Percentiles rank a stretch among this genome's conserved stretches.
Evolutionary conservation across 371 early-diverging fungal genomes (phyloP).

Genomic region (Mucor racemosus): DNA sequence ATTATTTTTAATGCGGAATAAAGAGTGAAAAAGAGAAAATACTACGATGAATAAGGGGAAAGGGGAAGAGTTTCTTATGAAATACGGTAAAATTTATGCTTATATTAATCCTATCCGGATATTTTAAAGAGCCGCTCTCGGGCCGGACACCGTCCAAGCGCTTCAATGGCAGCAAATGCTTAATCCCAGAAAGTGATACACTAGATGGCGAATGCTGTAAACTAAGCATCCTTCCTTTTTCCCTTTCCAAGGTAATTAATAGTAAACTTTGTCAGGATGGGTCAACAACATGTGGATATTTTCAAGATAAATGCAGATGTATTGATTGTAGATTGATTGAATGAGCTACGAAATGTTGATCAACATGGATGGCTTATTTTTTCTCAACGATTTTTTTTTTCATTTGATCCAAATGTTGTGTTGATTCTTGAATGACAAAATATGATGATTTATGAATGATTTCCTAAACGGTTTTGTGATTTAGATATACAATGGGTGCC

Average conservation of each 20-base stretch:
- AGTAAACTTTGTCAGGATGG: not conserved
- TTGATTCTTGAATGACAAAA: not conserved
- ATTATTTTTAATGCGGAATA: constrained; percentile 7
- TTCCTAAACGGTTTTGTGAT: not conserved
- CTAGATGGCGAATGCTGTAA: constrained; percentile 9
- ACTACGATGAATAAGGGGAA: not conserved
- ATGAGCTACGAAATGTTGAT: not conserved
- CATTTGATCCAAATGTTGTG: not conserved
- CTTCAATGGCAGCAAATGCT: constrained; percentile 6
- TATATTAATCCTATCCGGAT: not conserved
- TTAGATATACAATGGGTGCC: constrained; percentile 52
- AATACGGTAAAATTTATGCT: not conserved
- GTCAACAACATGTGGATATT: not conserved
- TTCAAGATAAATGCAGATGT: not conserved
- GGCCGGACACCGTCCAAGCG: not conserved
- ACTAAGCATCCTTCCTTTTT: constrained; percentile 32
- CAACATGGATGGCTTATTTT: not conserved
- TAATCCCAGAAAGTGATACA: constrained; percentile 14
- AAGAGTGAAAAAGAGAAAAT: not conserved
- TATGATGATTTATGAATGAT: too few relatives aligned
- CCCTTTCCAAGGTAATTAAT: constrained; percentile 35
- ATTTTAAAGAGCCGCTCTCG: not conserved
- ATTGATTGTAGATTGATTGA: not conserved
- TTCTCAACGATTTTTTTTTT: not conserved
- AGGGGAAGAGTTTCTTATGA: not conserved